Evolutionary conservation across 2,329 filamentous ascomycete species (phyloP).

Genomic region (Hirsutella minnesotensis): DNA sequence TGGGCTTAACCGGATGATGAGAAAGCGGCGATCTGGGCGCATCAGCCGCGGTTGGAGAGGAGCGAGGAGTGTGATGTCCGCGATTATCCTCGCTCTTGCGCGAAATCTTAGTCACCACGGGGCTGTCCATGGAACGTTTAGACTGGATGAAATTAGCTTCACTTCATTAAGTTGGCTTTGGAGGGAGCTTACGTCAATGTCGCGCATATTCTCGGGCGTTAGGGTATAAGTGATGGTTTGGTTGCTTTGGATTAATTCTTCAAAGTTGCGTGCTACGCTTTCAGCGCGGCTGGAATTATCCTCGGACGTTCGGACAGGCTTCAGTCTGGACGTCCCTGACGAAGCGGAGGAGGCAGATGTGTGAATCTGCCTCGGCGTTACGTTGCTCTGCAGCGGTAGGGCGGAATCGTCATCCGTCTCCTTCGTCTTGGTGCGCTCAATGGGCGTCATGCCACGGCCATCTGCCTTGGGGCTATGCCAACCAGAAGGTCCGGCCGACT

Average conservation of each 20-base stretch:
- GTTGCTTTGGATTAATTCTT: constrained; percentile 70
- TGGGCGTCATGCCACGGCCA: constrained; percentile 25
- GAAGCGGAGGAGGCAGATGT: constrained; percentile 40
- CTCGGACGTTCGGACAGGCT: constrained; percentile 44
- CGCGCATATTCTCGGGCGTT: constrained; percentile 67
- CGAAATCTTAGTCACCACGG: constrained; percentile 26
- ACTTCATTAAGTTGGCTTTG: not conserved
- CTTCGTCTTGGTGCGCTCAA: constrained; percentile 22
- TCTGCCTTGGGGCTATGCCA: constrained; percentile 15
- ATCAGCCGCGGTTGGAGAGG: constrained; percentile 32
- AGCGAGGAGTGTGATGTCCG: constrained; percentile 30
- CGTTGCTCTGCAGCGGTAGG: constrained; percentile 10
- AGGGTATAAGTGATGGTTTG: constrained; percentile 75
- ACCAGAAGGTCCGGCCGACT: constrained; percentile 12
- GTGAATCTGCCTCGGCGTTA: constrained; percentile 25
- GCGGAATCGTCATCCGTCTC: constrained; percentile 22
- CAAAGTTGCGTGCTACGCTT: constrained; percentile 57
- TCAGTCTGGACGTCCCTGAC: constrained; percentile 37
- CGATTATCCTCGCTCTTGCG: constrained; percentile 36
- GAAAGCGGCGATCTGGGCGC: constrained; percentile 16
- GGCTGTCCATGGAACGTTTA: constrained; percentile 28
- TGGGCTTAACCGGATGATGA: constrained; percentile 4
- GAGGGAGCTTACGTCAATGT: constrained; percentile 51
- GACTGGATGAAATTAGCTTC: constrained; percentile 15
- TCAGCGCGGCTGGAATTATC: constrained; percentile 40